These are phyloP conservation scores for Cyberlindnera saturnus DNA, from an alignment of 805 yeast genomes.

Conservation along the genomic window DNA sequence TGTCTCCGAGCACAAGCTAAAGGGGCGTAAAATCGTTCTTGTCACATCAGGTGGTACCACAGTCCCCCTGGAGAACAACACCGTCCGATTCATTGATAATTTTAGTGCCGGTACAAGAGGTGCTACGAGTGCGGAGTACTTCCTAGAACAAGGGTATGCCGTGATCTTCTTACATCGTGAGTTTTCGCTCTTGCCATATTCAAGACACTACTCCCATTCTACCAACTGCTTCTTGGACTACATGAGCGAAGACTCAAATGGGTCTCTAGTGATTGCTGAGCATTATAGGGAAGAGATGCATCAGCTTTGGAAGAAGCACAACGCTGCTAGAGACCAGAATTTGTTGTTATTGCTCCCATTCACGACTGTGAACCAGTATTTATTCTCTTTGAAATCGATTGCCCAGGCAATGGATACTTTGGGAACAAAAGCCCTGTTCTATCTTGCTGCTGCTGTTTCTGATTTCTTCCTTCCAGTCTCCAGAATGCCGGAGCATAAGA, in stretches of 20 bases:
- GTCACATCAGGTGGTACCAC: conserved; percentile 98
- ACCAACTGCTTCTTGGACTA: conserved; percentile 84
- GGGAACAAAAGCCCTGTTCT: conserved; percentile 63
- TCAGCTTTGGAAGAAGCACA: conserved; percentile 49
- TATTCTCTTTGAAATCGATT: conserved; percentile 71
- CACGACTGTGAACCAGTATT: conserved; percentile 91
- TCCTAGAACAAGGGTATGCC: conserved; percentile 79
- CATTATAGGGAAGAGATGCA: conserved; percentile 58
- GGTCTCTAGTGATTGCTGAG: conserved; percentile 57
- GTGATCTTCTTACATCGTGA: conserved; percentile 92
- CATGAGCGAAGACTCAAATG: conserved; percentile 41
- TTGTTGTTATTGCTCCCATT: conserved; percentile 63
- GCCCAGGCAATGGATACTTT: conserved; percentile 52
- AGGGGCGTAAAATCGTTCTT: conserved; percentile 53
- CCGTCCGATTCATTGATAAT: conserved; percentile 94
- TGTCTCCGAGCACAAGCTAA: conserved; percentile 44
- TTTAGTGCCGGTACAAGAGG: conserved; percentile 98
- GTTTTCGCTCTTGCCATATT: conserved; percentile 84
- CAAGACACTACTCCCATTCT: conserved; percentile 83
- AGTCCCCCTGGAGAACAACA: conserved; percentile 93
- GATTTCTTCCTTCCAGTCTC: conserved; percentile 90
- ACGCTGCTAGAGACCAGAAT: conserved; percentile 28
- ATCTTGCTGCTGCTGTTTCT: conserved; percentile 95
- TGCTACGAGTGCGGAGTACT: conserved; percentile 90
- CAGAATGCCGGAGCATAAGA: conserved; percentile 87